Evolutionary conservation across 1,139 yeast genomes (phyloP).

Genomic region (Petasospora rhodanensis): DNA sequence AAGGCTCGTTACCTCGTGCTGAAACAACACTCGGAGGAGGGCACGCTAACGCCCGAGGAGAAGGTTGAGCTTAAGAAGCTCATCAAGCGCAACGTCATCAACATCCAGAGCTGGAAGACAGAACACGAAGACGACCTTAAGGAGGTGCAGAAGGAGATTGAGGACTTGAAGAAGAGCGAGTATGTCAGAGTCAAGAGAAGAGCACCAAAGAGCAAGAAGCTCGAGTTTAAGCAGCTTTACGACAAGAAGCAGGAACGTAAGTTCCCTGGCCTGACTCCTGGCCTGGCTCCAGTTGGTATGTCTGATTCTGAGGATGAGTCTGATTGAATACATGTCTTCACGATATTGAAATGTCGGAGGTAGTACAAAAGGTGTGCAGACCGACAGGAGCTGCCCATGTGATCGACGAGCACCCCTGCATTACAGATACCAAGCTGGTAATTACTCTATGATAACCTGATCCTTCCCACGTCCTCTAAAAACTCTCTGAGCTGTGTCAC

Average conservation of each 20-base stretch:
- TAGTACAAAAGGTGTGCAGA: no score
- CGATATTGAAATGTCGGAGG: no score
- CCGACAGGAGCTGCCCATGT: no score
- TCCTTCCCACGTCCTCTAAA: no score
- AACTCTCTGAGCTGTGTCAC: no score
- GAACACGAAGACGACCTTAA: slow-evolving; percentile 44
- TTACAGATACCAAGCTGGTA: no score
- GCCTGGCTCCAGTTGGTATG: slow-evolving; percentile 82
- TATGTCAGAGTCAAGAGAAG: slow-evolving; percentile 27
- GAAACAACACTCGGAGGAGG: slow-evolving; percentile 37
- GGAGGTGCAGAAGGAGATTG: slow-evolving; percentile 39
- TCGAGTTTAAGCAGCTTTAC: slow-evolving; percentile 15
- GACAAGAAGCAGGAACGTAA: slow-evolving; percentile 25
- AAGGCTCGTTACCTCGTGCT: slow-evolving; percentile 50
- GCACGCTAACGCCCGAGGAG: slow-evolving; percentile 41
- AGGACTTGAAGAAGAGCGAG: slow-evolving; percentile 29
- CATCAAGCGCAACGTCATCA: slow-evolving; percentile 44
- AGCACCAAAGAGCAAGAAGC: slow-evolving; percentile 20
- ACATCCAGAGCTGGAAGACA: slow-evolving; percentile 42
- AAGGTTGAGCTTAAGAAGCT: slow-evolving; percentile 44
- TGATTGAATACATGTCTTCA: no score
- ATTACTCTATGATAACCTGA: no score
- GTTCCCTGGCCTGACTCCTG: slow-evolving; percentile 81
- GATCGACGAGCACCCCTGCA: no score
- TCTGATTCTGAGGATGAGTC: slow-evolving; percentile 39